Base-by-base conservation (phyloP, 148 eudicot genomes). In the Cornus suecica region DNA sequence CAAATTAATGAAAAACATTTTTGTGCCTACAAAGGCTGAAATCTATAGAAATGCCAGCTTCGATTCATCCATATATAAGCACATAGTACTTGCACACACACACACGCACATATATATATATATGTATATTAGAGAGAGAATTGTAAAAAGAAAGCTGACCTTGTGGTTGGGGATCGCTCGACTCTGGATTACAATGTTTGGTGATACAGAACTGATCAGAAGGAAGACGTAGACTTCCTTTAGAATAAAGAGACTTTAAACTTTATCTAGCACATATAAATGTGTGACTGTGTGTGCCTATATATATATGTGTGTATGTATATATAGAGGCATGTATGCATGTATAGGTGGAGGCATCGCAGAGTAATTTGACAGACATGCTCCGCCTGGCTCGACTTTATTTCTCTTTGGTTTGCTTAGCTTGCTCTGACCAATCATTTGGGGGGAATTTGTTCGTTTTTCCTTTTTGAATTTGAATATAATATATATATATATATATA, bases 371-470 rank as follows among this genome's bases (percentile, higher is more conserved):
- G 69, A 42, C 42, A 31, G 69, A 66, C 69, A 66, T 3, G 32
- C 15, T 13, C 34, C 68, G 68, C 34, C 28, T 5, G 68, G n/a
- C n/a, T 66, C 23, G 69, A 41, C n/a, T 66, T 64, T 45, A 45
- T 45, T 45, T 45, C 1, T 45, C 52, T 45, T 45, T 45, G 52
- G 0, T 66, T 30, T 10, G 31, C 22, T 31, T 51, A 10, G 23
- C n/a, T 31, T 25, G 14, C 18, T 6, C 30, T 27, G 73, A 51
- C 82, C 75, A 68, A 80, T 80, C 82, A 80, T 75, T 70, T 74
- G 82, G 82, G 75, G 82, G 82, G 82, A 80, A 80, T 80, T 80
- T 70, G 78, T 65, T 80, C 75, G 56, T 56, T 31, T 11, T 30
- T 34, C 68, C 41, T 78, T 78, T 79, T 61, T 58, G 2, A 25